These are phyloP conservation scores for Periconia digitata DNA, from an alignment of 2,329 filamentous ascomycete species.

Conservation along the genomic window DNA sequence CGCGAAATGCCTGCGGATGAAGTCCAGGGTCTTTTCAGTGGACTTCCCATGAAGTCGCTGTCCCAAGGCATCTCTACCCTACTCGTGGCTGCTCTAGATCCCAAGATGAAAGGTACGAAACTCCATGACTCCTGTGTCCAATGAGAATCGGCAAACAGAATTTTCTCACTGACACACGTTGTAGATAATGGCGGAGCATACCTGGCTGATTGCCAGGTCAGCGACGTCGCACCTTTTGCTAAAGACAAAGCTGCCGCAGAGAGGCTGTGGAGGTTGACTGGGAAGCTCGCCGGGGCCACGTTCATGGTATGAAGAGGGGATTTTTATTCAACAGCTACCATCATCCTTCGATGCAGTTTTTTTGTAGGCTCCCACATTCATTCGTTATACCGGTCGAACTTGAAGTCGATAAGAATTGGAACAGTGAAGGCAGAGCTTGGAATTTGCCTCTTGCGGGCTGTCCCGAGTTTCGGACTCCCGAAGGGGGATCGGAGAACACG, in stretches of 20 bases:
- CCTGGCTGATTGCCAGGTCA: constrained; percentile 2
- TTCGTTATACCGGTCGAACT: too few relatives aligned
- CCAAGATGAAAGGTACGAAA: constrained; percentile 1
- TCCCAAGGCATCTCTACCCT: neutral
- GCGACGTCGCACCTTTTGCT: constrained; percentile 1
- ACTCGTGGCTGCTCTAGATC: constrained; percentile 3
- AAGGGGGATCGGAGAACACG: too few relatives aligned
- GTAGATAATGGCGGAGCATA: neutral
- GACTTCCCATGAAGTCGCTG: neutral
- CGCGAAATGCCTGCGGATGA: neutral
- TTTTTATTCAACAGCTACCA: too few relatives aligned
- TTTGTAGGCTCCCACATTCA: too few relatives aligned
- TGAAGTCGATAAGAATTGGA: too few relatives aligned
- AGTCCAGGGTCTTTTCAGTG: neutral
- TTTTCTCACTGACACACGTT: neutral
- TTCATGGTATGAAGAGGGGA: neutral
- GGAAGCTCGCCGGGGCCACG: neutral
- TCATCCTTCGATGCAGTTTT: too few relatives aligned
- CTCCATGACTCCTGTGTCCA: neutral
- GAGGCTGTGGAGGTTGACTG: neutral
- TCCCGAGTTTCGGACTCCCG: too few relatives aligned
- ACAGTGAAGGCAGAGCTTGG: too few relatives aligned
- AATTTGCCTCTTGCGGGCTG: too few relatives aligned
- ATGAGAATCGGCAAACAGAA: neutral
- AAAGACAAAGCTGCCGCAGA: constrained; percentile 1